Evolutionary conservation across 169 alveolate species (phyloP).

Genomic region (Babesia gibsoni): DNA sequence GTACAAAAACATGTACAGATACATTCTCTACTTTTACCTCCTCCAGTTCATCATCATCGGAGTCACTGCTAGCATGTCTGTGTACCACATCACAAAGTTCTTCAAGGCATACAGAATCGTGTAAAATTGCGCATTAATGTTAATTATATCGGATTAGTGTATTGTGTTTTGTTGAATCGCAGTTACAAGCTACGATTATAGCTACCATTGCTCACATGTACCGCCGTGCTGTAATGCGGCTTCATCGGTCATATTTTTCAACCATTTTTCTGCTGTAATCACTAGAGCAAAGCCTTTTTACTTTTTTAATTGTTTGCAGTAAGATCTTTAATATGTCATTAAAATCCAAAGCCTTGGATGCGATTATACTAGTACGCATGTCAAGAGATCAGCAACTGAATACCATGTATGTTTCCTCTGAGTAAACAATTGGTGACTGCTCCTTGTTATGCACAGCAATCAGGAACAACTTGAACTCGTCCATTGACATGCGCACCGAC

Average conservation of each 20-base stretch:
- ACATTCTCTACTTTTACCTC: constrained; percentile 68
- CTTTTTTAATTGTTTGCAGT: too few species aligned
- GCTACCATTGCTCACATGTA: too few species aligned
- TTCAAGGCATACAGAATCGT: constrained; percentile 70
- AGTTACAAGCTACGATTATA: neutral
- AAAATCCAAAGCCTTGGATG: too few species aligned
- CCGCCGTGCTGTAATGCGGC: too few species aligned
- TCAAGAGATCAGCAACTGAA: constrained; percentile 53
- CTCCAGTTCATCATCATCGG: constrained; percentile 61
- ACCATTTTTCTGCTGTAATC: too few species aligned
- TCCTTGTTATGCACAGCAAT: constrained; percentile 36
- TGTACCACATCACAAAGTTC: constrained; percentile 67
- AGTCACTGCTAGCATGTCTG: constrained; percentile 61
- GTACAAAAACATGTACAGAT: constrained; percentile 64
- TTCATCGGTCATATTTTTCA: too few species aligned
- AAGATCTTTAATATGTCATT: too few species aligned
- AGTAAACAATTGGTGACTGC: constrained; percentile 57
- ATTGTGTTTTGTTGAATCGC: neutral
- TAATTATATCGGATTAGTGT: neutral
- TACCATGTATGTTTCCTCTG: constrained; percentile 43
- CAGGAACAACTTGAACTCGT: constrained; percentile 38
- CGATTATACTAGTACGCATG: too few species aligned
- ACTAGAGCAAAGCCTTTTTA: too few species aligned
- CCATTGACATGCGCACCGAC: constrained; percentile 35
- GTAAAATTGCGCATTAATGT: neutral